Percentiles rank a stretch among this genome's conserved stretches.
Conservation (phyloP, 1,284 basidiomycete genomes). For the Cryptococcus amylolentus region DNA sequence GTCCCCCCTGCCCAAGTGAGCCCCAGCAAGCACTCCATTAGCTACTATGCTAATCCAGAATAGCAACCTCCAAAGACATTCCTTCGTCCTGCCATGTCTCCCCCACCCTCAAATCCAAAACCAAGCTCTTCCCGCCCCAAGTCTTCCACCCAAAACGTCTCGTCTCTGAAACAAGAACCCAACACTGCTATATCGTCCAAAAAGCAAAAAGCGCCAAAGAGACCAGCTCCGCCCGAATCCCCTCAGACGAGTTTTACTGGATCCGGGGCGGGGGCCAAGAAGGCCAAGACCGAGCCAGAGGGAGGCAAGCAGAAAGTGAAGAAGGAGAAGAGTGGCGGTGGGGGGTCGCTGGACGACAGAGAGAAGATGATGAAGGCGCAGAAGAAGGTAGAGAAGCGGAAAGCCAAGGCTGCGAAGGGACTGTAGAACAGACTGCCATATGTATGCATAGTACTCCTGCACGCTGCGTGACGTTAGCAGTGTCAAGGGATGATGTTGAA, state of each 20-base stretch:
- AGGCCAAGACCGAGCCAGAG: neutral
- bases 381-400: slow-evolving; percentile 16
- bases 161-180: no score
- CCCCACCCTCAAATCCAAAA: slow-evolving; percentile 1
- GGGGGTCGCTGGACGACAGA: slow-evolving; percentile 12
- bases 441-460: no score
- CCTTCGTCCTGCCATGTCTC: slow-evolving; percentile 10
- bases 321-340: neutral
- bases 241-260: no score
- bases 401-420: slow-evolving; percentile 4
- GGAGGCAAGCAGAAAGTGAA: neutral
- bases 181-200: no score
- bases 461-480: no score
- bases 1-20: neutral
- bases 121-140: neutral
- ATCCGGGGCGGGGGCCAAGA: neutral
- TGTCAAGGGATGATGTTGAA: no score
- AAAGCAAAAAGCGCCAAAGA: no score
- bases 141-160: neutral
- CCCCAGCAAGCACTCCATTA: neutral
- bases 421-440: neutral
- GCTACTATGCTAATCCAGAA: neutral
- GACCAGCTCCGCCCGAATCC: no score
- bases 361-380: slow-evolving; percentile 14
- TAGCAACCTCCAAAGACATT: slow-evolving; percentile 1